Conservation (phyloP, 1,139 yeast genomes). For the Candida sanyaensis region DNA sequence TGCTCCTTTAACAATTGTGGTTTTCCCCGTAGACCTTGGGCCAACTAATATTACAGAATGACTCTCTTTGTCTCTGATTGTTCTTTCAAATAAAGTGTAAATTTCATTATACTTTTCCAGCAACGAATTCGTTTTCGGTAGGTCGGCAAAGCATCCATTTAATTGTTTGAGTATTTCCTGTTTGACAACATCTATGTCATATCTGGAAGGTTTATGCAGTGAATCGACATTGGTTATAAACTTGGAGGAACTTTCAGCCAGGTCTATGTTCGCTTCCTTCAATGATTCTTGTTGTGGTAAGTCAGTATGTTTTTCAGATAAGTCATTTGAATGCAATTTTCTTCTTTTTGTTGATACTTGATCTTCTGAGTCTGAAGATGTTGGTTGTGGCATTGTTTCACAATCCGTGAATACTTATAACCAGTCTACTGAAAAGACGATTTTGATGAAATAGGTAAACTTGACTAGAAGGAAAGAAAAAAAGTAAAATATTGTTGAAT, state of each 20-base stretch:
- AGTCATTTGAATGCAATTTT: not conserved
- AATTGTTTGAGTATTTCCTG: conserved; percentile 22
- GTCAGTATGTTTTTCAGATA: not conserved
- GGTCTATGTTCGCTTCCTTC: too few species aligned
- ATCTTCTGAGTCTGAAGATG: not conserved
- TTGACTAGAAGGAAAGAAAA: not conserved
- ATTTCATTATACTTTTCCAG: conserved; percentile 48
- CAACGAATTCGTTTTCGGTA: conserved; percentile 21
- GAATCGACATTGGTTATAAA: too few species aligned
- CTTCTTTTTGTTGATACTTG: not conserved
- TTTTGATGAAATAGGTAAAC: too few species aligned
- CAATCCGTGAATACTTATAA: not conserved
- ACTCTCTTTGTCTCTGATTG: conserved; percentile 71
- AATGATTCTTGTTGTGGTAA: not conserved
- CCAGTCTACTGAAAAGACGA: too few species aligned
- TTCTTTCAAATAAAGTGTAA: conserved; percentile 58
- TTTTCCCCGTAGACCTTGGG: conserved; percentile 78
- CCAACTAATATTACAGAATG: conserved; percentile 83
- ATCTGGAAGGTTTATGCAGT: conserved; percentile 1
- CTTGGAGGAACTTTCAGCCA: too few species aligned
- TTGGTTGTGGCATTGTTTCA: not conserved
- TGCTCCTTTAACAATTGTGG: conserved; percentile 62
- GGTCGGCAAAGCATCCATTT: conserved; percentile 21
- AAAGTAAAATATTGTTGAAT: not conserved
- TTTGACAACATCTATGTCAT: conserved; percentile 19